phyloP scores from a whole-genome alignment of 83 land plant genomes.

The Diphasiastrum complanatum region DNA sequence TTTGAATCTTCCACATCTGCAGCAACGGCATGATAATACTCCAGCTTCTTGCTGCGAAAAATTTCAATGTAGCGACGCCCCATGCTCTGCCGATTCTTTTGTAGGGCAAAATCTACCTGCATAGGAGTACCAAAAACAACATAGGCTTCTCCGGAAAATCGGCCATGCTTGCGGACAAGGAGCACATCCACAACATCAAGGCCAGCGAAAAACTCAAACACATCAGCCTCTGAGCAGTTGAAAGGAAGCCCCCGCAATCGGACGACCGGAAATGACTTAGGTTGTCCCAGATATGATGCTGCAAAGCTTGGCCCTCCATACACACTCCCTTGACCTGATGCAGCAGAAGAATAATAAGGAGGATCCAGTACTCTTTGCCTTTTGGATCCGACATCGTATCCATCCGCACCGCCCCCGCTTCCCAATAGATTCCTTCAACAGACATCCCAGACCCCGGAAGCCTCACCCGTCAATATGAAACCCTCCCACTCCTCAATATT shows the following conservation, averaged over 20 bases:
- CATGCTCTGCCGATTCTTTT: constrained; percentile 74
- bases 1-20: constrained; percentile 56
- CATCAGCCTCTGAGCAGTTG: constrained; percentile 71
- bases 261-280: constrained; percentile 59
- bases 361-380: constrained; percentile 72
- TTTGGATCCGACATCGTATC: constrained; percentile 84
- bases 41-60: constrained; percentile 74
- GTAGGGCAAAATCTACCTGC: constrained; percentile 79
- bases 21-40: constrained; percentile 83
- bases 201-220: constrained; percentile 81
- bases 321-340: constrained; percentile 22
- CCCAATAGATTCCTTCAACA: constrained; percentile 83
- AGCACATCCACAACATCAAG: constrained; percentile 73
- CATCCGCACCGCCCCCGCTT: constrained; percentile 84
- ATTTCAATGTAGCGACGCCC: constrained; percentile 84
- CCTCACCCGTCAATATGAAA: constrained; percentile 27
- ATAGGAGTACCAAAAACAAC: constrained; percentile 61
- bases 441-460: constrained; percentile 36
- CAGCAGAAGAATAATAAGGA: constrained; percentile 71
- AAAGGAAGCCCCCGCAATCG: constrained; percentile 77
- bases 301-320: constrained; percentile 16
- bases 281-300: constrained; percentile 22
- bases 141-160: constrained; percentile 81
- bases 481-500: constrained; percentile 39
- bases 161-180: constrained; percentile 69